These are phyloP conservation scores for Fusarium domesticum DNA, from an alignment of 2,329 filamentous ascomycete species.

Conservation along the genomic window DNA sequence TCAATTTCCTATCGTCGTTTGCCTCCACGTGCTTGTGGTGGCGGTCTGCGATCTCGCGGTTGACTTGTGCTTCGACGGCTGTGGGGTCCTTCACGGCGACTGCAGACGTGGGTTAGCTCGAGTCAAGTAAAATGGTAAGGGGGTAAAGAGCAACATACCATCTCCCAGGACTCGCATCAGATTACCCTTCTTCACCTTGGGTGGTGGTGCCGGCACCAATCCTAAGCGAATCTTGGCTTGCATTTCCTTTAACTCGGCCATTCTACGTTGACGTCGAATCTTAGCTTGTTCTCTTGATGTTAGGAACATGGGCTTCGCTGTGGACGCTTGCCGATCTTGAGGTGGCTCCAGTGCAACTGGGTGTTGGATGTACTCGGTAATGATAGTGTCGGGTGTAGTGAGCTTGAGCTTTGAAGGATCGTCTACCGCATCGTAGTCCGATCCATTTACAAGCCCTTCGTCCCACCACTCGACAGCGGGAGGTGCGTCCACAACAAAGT, in stretches of 20 bases:
- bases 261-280: conserved; percentile 80
- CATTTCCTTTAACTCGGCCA: conserved; percentile 91
- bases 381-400: conserved; percentile 73
- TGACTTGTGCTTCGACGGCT: conserved; percentile 91
- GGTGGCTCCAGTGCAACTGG: conserved; percentile 88
- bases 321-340: conserved; percentile 77
- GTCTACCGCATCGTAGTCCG: conserved; percentile 69
- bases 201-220: conserved; percentile 82
- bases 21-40: conserved; percentile 70
- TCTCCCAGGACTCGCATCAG: conserved; percentile 96
- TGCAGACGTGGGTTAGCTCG: conserved; percentile 25
- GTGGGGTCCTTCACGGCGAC: conserved; percentile 88
- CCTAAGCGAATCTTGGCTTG: conserved; percentile 95
- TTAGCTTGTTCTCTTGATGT: conserved; percentile 91
- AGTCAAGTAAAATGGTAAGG: neutral
- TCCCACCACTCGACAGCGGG: conserved; percentile 98
- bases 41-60: conserved; percentile 86
- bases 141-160: conserved; percentile 42
- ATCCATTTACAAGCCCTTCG: conserved; percentile 75
- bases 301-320: conserved; percentile 85
- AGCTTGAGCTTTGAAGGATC: conserved; percentile 67
- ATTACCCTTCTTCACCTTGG: conserved; percentile 96
- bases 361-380: conserved; percentile 90
- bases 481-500: conserved; percentile 78
- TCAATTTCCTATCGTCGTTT: conserved; percentile 84